Conservation (phyloP, 352 stramenopile species). For the Globisporangium spinosum region DNA sequence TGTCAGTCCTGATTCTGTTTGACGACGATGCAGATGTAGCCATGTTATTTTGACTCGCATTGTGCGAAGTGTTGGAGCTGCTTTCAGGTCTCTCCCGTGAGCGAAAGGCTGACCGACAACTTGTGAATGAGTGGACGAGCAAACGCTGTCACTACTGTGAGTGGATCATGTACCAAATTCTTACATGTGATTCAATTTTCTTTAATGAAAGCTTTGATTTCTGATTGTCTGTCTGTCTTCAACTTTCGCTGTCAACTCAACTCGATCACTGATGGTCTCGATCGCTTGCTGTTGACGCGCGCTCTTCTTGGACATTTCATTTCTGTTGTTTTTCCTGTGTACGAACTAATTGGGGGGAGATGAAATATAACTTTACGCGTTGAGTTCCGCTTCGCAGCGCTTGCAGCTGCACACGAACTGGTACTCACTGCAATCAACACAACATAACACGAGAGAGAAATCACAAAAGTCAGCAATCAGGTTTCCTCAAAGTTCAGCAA, state of each 20-base stretch:
- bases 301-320: background rate
- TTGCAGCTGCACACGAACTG: slow-evolving; percentile 74
- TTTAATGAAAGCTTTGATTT: background rate
- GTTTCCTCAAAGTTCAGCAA: background rate
- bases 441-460: background rate
- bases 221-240: background rate
- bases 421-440: slow-evolving; percentile 52
- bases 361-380: slow-evolving; percentile 30
- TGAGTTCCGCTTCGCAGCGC: slow-evolving; percentile 58
- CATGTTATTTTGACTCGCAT: too few species aligned
- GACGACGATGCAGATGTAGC: too few species aligned
- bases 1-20: too few species aligned
- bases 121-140: too few species aligned
- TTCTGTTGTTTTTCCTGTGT: background rate
- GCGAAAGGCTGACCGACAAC: too few species aligned
- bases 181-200: background rate
- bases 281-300: background rate
- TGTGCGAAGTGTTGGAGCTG: too few species aligned
- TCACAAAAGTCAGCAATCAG: background rate
- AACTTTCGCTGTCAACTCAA: background rate
- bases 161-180: background rate
- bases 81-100: too few species aligned
- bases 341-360: background rate
- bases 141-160: too few species aligned
- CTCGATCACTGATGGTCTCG: background rate